Percentiles rank a stretch among this genome's conserved stretches.
phyloP scores from a whole-genome alignment of 257 asterid genomes.

The Osmanthus fragrans region DNA sequence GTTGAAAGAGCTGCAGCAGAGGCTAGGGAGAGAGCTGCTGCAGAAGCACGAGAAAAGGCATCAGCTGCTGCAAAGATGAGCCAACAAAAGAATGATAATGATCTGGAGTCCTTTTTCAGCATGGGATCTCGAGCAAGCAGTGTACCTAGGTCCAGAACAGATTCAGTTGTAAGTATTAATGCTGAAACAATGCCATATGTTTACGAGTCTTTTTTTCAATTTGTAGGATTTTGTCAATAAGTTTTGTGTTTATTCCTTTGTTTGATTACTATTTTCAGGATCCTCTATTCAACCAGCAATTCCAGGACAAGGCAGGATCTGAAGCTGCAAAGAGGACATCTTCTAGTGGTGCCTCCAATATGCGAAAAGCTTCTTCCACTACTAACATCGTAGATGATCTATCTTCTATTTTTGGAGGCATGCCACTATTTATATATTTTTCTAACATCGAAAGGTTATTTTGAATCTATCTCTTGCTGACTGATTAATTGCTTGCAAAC shows the following conservation, averaged over 20 bases:
- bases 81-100: conserved; percentile 79
- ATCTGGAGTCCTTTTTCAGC: conserved; percentile 85
- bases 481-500: conserved; percentile 27
- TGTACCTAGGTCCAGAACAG: conserved; percentile 78
- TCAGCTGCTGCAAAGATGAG: conserved; percentile 69
- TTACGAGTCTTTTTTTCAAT: conserved; percentile 5
- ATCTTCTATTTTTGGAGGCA: conserved; percentile 92
- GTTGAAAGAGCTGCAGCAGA: conserved; percentile 91
- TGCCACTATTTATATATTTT: conserved; percentile 17
- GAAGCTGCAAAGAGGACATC: conserved; percentile 68
- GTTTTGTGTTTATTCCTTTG: conserved; percentile 14
- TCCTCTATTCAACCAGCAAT: conserved; percentile 64
- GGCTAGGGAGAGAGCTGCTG: conserved; percentile 67
- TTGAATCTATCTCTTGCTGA: conserved; percentile 28
- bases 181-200: conserved; percentile 12
- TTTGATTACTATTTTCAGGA: conserved; percentile 54
- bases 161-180: conserved; percentile 60
- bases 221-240: conserved; percentile 9
- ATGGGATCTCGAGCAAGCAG: conserved; percentile 80
- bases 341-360: conserved; percentile 63
- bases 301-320: conserved; percentile 59
- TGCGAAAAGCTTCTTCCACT: conserved; percentile 73
- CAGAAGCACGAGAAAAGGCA: conserved; percentile 60
- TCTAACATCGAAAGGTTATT: conserved; percentile 7
- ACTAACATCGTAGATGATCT: conserved; percentile 87